Base-by-base conservation (phyloP, 169 alveolate genomes). In the Theileria sp. region DNA sequence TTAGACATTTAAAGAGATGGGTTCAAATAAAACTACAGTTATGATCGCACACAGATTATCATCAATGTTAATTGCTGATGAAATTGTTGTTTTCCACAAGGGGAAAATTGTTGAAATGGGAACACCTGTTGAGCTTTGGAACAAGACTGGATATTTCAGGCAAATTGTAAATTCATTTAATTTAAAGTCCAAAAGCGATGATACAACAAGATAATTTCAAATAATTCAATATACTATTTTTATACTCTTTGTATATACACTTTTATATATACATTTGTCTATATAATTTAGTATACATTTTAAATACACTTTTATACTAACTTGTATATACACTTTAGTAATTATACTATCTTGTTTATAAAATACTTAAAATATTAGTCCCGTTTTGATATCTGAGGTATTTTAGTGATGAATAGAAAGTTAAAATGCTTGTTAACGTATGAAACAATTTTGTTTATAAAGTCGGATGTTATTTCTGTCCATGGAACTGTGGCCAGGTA, bases 11-110 rank as follows among this genome's bases (percentile, higher is more conserved):
- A 76, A 76, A 54, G 61, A 77, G 19, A 82, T 84, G 32, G 84
- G 95, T 54, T 85, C 85, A 44, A 86, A 88, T 67, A 87, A 95
- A 75, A 95, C 98, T 62, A 89, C 95, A 5, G 88, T 96, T 1
- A 92, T 95, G 54, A 95, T 96, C 36, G 97, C 98, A 8, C 98
- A 96, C 68, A 88, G 98, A 44, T 93, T 96, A 36, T 87, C 96
- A 49, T 94, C 97, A 34, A 93, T 95, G 36, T 26, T 88, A 1
- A 80, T 90, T 17, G 94, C 95, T 21, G 96, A 94, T 69, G 81
- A 73, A 56, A 95, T 96, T n/a, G 93, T 92, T 3, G 92, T 95
- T 26, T 79, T 96, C 72, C 74, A 85, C 51, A 87, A 91, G 78
- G 98, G 98, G 26, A 88, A 82, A 69, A 85, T 96, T 25, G 92